A percentile compares a stretch with the other conserved stretches of the same genome.
Evolutionary conservation across 805 yeast species (phyloP).

Genomic region (Kodamaea jinghongensis): DNA sequence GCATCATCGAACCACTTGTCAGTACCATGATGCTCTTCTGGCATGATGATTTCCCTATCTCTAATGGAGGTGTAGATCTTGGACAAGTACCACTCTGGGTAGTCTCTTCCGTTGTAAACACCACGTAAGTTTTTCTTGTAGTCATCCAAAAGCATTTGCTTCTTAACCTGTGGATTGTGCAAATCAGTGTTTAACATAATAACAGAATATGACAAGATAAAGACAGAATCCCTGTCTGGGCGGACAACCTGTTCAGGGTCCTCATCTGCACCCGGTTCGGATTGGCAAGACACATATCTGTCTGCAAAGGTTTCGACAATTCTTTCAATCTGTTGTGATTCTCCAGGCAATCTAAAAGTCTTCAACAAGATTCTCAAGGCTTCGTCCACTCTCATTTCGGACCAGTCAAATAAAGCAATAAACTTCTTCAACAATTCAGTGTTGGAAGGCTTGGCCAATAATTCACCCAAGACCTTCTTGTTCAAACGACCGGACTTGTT

Average conservation of each 20-base stretch:
- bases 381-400: constrained; percentile 83
- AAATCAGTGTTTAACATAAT: constrained; percentile 93
- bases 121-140: constrained; percentile 80
- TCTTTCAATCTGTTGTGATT: constrained; percentile 93
- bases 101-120: constrained; percentile 70
- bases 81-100: constrained; percentile 80
- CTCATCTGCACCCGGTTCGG: constrained; percentile 10
- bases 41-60: constrained; percentile 91
- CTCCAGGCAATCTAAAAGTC: constrained; percentile 92
- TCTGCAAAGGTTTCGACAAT: constrained; percentile 84
- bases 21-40: constrained; percentile 94
- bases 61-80: constrained; percentile 77
- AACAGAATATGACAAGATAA: constrained; percentile 84
- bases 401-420: constrained; percentile 70
- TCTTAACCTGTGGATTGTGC: constrained; percentile 88
- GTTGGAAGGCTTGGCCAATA: constrained; percentile 73
- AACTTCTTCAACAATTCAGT: constrained; percentile 58
- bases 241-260: constrained; percentile 47
- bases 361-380: constrained; percentile 80
- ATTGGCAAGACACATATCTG: constrained; percentile 68
- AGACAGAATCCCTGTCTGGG: constrained; percentile 84
- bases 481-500: constrained; percentile 79
- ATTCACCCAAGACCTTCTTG: constrained; percentile 85
- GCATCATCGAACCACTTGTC: constrained; percentile 88
- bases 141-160: constrained; percentile 84